Evolutionary conservation across 352 stramenopile genomes (phyloP).

Genomic region (Phytophthora lateralis): DNA sequence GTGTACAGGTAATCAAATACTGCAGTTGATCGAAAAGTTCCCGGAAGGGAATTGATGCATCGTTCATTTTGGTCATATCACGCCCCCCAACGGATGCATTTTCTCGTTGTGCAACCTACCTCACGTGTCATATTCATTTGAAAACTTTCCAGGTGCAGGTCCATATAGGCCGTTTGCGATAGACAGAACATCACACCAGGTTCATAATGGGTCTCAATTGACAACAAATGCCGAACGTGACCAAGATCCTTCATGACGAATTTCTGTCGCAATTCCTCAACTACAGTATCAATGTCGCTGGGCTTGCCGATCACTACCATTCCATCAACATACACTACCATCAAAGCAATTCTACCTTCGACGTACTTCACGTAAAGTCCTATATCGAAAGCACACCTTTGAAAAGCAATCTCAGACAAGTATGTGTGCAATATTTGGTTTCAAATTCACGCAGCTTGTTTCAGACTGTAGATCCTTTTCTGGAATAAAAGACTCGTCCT

Average conservation of each 20-base stretch:
- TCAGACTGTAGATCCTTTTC: background rate
- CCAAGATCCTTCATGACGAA: constrained; percentile 12
- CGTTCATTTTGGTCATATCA: too few relatives aligned
- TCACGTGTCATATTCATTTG: background rate
- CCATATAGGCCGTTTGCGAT: background rate
- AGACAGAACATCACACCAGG: background rate
- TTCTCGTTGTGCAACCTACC: background rate
- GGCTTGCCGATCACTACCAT: constrained; percentile 7
- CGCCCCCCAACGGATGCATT: background rate
- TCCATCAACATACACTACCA: constrained; percentile 11
- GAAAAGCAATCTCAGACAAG: background rate
- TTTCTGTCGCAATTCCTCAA: background rate
- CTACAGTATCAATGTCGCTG: constrained; percentile 1
- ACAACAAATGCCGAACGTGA: background rate
- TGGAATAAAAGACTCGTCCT: background rate
- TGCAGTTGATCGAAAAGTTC: too few relatives aligned
- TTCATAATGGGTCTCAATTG: constrained; percentile 6
- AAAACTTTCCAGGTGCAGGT: background rate
- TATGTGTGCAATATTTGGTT: background rate
- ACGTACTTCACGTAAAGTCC: constrained; percentile 9
- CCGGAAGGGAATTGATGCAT: too few relatives aligned
- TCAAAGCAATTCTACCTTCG: background rate
- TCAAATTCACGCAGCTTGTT: background rate
- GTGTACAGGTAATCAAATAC: too few relatives aligned
- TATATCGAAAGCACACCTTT: too few relatives aligned